Percentiles rank a stretch among this genome's conserved stretches.
phyloP scores from a whole-genome alignment of 1,139 yeast genomes.

The Geotrichum cucujoidarum region DNA sequence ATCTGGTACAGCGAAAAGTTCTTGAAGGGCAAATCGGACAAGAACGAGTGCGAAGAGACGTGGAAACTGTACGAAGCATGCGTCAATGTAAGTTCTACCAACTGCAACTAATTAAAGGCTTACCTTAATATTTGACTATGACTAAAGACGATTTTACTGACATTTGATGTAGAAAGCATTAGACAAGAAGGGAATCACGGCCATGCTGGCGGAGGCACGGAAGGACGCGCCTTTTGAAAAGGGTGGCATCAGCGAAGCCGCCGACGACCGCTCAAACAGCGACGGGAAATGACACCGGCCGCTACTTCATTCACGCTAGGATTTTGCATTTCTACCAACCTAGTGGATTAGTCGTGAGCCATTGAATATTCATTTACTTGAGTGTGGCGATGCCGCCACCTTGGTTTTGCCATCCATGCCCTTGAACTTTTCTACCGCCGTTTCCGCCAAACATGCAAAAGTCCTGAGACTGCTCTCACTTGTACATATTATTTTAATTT shows the following conservation, averaged over 20 bases:
- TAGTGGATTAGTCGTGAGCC: too few relatives aligned
- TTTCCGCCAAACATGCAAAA: too few relatives aligned
- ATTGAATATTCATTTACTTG: too few relatives aligned
- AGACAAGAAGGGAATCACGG: conserved; percentile 64
- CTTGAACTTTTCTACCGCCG: too few relatives aligned
- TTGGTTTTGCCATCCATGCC: too few relatives aligned
- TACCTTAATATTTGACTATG: too few relatives aligned
- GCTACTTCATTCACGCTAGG: too few relatives aligned
- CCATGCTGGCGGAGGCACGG: conserved; percentile 43
- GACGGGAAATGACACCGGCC: not conserved
- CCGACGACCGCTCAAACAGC: conserved; percentile 12
- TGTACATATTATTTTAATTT: too few relatives aligned
- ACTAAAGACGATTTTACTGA: too few relatives aligned
- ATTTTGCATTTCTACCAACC: too few relatives aligned
- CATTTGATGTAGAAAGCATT: conserved; percentile 47
- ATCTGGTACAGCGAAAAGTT: conserved; percentile 93
- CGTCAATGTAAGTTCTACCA: conserved; percentile 49
- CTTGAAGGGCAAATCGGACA: conserved; percentile 55
- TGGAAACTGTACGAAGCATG: conserved; percentile 87
- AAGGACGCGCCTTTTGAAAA: conserved; percentile 21
- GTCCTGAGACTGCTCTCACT: too few relatives aligned
- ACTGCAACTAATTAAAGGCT: not conserved
- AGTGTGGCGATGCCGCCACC: too few relatives aligned
- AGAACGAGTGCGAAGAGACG: conserved; percentile 81
- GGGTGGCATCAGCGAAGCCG: conserved; percentile 18